phyloP scores from a whole-genome alignment of 371 early-diverging fungal genomes.

The Fennellomyces sp. region DNA sequence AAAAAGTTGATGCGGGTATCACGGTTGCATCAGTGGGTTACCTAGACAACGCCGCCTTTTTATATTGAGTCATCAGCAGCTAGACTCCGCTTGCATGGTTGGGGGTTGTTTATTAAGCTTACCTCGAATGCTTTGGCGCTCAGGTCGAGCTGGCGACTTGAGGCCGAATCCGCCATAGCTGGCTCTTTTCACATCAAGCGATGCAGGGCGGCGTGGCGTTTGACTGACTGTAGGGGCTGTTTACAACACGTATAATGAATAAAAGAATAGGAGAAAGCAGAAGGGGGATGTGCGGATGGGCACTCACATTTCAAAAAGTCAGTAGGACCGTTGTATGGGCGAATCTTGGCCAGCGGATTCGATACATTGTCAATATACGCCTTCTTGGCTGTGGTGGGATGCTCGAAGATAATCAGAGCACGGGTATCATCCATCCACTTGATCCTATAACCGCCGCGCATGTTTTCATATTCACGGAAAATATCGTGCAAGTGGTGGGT shows the following conservation, averaged over 20 bases:
- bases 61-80: neutral
- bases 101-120: neutral
- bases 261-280: neutral
- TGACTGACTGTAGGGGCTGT: conserved; percentile 9
- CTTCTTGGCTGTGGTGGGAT: conserved; percentile 53
- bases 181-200: conserved; percentile 11
- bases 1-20: neutral
- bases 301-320: conserved; percentile 21
- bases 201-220: conserved; percentile 17
- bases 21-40: neutral
- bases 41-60: neutral
- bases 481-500: conserved; percentile 59
- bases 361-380: conserved; percentile 33
- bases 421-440: conserved; percentile 78
- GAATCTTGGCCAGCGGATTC: conserved; percentile 31
- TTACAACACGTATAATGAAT: neutral
- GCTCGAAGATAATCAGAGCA: conserved; percentile 72
- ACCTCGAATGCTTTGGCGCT: conserved; percentile 14
- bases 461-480: conserved; percentile 56
- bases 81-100: neutral
- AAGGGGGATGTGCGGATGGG: neutral
- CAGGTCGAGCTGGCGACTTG: conserved; percentile 8
- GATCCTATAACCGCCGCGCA: conserved; percentile 72
- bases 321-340: conserved; percentile 26
- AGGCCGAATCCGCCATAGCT: conserved; percentile 10